Conservation (phyloP, 768 basidiomycete species). For the Russula foetens region DNA sequence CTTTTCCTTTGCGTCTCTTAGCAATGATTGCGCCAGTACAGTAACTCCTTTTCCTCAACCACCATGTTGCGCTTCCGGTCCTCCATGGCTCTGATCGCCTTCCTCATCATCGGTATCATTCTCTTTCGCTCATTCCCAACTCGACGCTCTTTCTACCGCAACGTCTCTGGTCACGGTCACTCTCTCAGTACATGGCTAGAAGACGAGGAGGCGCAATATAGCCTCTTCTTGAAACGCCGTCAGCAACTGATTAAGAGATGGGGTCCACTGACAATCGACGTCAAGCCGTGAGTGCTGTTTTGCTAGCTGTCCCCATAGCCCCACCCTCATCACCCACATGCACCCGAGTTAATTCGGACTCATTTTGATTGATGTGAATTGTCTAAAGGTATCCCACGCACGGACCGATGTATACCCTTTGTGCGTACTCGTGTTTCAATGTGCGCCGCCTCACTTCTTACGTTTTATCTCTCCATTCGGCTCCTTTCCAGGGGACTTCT, state of each 20-base stretch:
- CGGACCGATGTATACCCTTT: too few relatives aligned
- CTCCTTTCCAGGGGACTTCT: too few relatives aligned
- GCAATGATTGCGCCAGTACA: too few relatives aligned
- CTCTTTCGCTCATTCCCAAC: background rate
- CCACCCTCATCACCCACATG: too few relatives aligned
- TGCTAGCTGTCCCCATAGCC: too few relatives aligned
- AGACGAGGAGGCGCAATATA: conserved; percentile 1
- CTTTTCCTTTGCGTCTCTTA: too few relatives aligned
- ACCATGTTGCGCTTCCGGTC: background rate
- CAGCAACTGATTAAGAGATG: conserved; percentile 3
- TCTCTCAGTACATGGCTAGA: background rate
- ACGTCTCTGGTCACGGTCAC: background rate
- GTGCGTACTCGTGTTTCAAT: too few relatives aligned
- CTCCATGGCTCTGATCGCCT: background rate
- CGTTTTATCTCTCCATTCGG: too few relatives aligned
- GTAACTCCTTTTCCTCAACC: background rate
- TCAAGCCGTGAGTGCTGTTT: background rate
- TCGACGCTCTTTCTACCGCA: background rate
- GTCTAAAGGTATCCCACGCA: too few relatives aligned
- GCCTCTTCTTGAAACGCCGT: background rate
- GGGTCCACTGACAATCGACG: background rate
- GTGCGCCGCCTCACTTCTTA: too few relatives aligned
- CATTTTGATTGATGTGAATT: too few relatives aligned
- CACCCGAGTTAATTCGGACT: too few relatives aligned
- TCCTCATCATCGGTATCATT: background rate